Base-by-base conservation (phyloP, 768 basidiomycete species). In the Chlorophyllum brunneum region DNA sequence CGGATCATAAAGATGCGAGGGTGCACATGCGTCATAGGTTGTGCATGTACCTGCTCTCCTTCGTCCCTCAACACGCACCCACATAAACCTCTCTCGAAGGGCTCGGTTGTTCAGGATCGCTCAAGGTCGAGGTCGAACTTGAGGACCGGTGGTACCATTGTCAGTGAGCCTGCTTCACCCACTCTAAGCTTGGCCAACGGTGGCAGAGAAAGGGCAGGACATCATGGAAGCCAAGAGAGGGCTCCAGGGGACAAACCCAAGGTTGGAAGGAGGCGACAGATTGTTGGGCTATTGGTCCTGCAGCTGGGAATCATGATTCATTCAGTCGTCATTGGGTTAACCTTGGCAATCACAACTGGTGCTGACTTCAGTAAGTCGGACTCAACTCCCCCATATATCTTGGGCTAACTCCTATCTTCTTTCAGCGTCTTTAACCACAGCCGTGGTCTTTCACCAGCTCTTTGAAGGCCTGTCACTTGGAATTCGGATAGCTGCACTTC, bases 261-360 rank as follows among this genome's bases (percentile, higher is more conserved):
- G 36, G 61, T 83, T 7, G 81, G 81, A 6, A 72, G 81, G 50
- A 73, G 76, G 61, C 68, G 85, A 51, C 87, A 89, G 59, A 70
- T 92, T 37, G 77, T 92, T 43, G 84, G 88, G 2, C 84, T 90
- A 49, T 69, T 92, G 88, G 82, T 89, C 27, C 71, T 95, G 30
- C 86, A 95, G 78, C 61, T 87, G 2, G 82, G 92, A 40, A 89
- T 95, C 59, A 86, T 94, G 88, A 76, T 94, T 43, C 82, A 93
- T 62, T 86, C 90, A 2, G 63, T 92, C 40, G 80, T 92, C 27
- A 88, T 92, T 51, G 90, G 90, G 2, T 64, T 92, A 18, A 92
- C 90, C 3, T 70, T 92, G 16, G 78, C 86, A 1, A 79, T 92
- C 49, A 80, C 86, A 3, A 71, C 76, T 4, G 85, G 87, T 15